Base-by-base conservation (phyloP, 306 rosid species). In the Rosa lucieae region DNA sequence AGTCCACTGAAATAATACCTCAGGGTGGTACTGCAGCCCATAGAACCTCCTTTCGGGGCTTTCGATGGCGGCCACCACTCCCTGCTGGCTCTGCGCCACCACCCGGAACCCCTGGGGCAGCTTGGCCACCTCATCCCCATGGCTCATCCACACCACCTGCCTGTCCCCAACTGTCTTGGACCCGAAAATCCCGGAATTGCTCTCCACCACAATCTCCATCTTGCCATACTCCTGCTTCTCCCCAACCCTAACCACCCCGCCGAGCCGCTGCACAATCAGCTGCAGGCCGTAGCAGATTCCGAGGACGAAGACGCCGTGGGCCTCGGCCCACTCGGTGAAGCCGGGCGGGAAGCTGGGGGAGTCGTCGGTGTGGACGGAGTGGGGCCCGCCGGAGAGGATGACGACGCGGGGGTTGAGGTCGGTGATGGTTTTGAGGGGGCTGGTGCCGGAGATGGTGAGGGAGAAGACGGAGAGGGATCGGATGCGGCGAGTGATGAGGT, bases 271-370 rank as follows among this genome's bases (percentile, higher is more conserved):
- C 49, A 95, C 98, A 17, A 95, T 82, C 75, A 95, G 80, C 79
- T 95, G 99, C 11, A 95, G 93, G 32, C 99, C 99, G 51, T 95
- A 95, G 81, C 99, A 95, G 74, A 95, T 86, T 67, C 98, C 99
- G 58, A 95, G 85, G 55, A 95, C 96, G 53, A 72, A 76, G 3
- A 92, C 92, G 68, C 81, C 88, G 51, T 89, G 83, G 37, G 88
- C 77, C 73, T 83, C 89, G 29, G 96, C 97, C 99, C 98, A 95
- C 21, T 86, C 85, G 6, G 87, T 80, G 80, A 95, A 95, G 5
- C 90, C 96, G 0, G 81, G 84, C 0, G 97, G 93, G 81, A 95
- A 95, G 80, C 86, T 75, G 8, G 99, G 98, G 40, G 99, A 89
- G 59, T 89, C 88, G 0, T 81, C 71, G 14, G 97, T 85, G 83